Percentiles rank a stretch among this genome's conserved stretches.
Evolutionary conservation across 306 rosid genomes (phyloP).

Genomic region (Erythrophleum fordii): DNA sequence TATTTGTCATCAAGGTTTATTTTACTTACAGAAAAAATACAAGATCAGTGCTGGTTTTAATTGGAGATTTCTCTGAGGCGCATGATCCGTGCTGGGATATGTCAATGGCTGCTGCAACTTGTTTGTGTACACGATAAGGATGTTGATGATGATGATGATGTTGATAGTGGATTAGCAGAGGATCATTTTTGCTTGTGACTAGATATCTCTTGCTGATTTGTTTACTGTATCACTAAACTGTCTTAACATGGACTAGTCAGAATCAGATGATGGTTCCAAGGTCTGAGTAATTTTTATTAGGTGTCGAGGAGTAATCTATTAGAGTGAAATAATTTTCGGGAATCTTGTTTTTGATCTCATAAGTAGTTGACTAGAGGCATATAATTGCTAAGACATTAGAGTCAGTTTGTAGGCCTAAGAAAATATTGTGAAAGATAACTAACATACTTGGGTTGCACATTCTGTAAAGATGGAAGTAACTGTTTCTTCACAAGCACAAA

Average conservation of each 20-base stretch:
- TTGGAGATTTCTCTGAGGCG: constrained; percentile 25
- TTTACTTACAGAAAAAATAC: constrained; percentile 31
- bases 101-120: constrained; percentile 43
- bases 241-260: constrained; percentile 44
- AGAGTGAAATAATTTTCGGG: constrained; percentile 19
- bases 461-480: constrained; percentile 49
- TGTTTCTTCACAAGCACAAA: constrained; percentile 58
- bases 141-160: constrained; percentile 32
- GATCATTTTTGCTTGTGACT: constrained; percentile 17
- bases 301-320: constrained; percentile 21
- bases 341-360: constrained; percentile 34
- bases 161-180: constrained; percentile 38
- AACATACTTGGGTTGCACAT: not conserved
- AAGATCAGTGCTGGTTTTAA: constrained; percentile 34
- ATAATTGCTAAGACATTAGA: not conserved
- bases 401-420: not conserved
- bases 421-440: not conserved
- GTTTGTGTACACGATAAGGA: constrained; percentile 35
- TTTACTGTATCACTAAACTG: constrained; percentile 12
- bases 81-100: constrained; percentile 37
- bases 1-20: not conserved
- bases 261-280: constrained; percentile 37
- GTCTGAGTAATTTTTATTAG: constrained; percentile 17
- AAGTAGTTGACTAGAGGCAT: not conserved
- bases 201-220: constrained; percentile 15